Conservation (phyloP, 495 filamentous ascomycete species). For the Penicillium roqueforti region DNA sequence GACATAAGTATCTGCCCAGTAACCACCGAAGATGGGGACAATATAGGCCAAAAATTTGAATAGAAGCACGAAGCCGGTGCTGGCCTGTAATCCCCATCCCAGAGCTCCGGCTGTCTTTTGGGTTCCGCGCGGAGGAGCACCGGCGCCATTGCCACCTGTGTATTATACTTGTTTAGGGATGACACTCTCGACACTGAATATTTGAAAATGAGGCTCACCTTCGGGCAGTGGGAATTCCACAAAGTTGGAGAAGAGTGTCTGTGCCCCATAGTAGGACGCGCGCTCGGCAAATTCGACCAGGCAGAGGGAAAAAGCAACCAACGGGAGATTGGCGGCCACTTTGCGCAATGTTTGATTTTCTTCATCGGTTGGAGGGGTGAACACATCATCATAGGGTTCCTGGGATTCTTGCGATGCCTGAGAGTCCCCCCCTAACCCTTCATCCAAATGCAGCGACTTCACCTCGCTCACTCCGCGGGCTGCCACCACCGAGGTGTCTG, state of each 20-base stretch:
- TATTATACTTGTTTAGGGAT: too few species aligned
- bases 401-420: too few species aligned
- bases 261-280: constrained; percentile 54
- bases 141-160: constrained; percentile 56
- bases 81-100: constrained; percentile 53
- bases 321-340: constrained; percentile 49
- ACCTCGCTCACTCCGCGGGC: too few species aligned
- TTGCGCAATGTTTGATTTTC: constrained; percentile 53
- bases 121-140: constrained; percentile 52
- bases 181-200: too few species aligned
- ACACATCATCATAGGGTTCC: constrained; percentile 22
- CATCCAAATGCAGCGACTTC: too few species aligned
- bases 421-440: too few species aligned
- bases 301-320: constrained; percentile 50
- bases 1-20: constrained; percentile 54
- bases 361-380: constrained; percentile 52
- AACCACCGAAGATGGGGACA: constrained; percentile 55
- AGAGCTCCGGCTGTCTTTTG: constrained; percentile 56
- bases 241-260: constrained; percentile 58
- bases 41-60: constrained; percentile 59
- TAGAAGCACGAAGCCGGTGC: constrained; percentile 55
- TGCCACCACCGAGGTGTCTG: too few species aligned
- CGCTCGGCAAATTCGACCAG: constrained; percentile 57
- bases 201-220: constrained; percentile 11
- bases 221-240: constrained; percentile 51